Evolutionary conservation across 2,329 filamentous ascomycete species (phyloP).

Genomic region (Fusarium dimerum): DNA sequence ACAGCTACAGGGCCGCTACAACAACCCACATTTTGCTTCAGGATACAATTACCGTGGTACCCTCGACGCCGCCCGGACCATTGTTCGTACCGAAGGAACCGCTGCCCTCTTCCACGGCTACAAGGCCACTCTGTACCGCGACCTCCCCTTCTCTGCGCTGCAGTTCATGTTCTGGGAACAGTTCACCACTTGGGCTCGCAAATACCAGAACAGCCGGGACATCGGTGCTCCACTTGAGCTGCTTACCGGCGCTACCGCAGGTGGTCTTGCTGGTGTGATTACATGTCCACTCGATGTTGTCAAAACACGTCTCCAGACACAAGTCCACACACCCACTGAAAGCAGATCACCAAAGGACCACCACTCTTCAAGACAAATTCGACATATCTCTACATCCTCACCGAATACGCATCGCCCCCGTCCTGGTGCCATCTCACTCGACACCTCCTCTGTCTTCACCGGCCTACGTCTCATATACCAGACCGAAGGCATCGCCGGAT

Average conservation of each 20-base stretch:
- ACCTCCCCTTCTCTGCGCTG: constrained; percentile 91
- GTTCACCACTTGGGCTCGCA: constrained; percentile 77
- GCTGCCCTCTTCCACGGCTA: constrained; percentile 94
- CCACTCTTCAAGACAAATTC: constrained; percentile 53
- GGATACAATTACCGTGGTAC: constrained; percentile 96
- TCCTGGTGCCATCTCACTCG: constrained; percentile 76
- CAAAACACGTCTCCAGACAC: constrained; percentile 94
- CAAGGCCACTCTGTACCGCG: constrained; percentile 90
- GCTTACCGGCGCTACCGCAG: constrained; percentile 83
- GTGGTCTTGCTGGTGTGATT: constrained; percentile 88
- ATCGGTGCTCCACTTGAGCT: constrained; percentile 87
- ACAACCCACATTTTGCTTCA: constrained; percentile 90
- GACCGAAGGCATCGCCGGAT: constrained; percentile 83
- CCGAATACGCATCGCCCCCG: constrained; percentile 80
- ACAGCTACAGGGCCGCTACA: constrained; percentile 90
- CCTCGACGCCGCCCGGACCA: constrained; percentile 80
- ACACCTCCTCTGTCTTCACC: constrained; percentile 86
- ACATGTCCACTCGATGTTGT: constrained; percentile 97
- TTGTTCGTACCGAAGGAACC: constrained; percentile 79
- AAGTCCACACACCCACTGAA: constrained; percentile 56
- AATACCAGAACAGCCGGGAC: constrained; percentile 76
- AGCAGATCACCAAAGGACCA: constrained; percentile 32
- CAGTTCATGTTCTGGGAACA: constrained; percentile 99
- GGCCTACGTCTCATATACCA: constrained; percentile 86
- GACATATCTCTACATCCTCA: constrained; percentile 85